Conservation (phyloP, 2,329 filamentous ascomycete species). For the Biscogniauxia sp. region DNA sequence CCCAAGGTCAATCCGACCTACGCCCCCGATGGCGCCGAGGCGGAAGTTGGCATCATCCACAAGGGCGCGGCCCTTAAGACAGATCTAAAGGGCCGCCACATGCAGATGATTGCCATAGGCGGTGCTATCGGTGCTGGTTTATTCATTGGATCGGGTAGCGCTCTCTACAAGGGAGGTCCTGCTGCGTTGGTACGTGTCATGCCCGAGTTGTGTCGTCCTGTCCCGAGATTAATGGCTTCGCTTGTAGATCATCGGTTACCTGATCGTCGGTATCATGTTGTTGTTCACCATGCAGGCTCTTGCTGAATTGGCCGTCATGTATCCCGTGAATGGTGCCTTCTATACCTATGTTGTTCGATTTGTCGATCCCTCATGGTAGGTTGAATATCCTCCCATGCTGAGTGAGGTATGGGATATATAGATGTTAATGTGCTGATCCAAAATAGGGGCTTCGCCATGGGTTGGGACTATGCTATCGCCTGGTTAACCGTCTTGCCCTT, state of each 20-base stretch:
- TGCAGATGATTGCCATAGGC: conserved; percentile 49
- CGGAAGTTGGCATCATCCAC: conserved; percentile 37
- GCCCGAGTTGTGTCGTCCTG: neutral
- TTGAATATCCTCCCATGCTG: neutral
- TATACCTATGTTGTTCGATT: conserved; percentile 61
- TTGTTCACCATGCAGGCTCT: conserved; percentile 58
- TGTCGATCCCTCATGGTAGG: conserved; percentile 55
- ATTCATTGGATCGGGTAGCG: conserved; percentile 65
- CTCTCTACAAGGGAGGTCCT: conserved; percentile 61
- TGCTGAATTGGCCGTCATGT: conserved; percentile 58
- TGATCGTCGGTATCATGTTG: conserved; percentile 57
- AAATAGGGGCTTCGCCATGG: conserved; percentile 48
- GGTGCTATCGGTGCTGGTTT: conserved; percentile 56
- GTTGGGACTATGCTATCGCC: conserved; percentile 51
- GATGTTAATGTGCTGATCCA: neutral
- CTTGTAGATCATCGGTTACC: conserved; percentile 45
- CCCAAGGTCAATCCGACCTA: conserved; percentile 15
- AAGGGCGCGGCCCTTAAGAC: conserved; percentile 34
- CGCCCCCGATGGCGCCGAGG: conserved; percentile 25
- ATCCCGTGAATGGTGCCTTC: conserved; percentile 61
- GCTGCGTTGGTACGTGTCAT: conserved; percentile 36
- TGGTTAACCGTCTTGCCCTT: conserved; percentile 52
- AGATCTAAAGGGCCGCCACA: conserved; percentile 38
- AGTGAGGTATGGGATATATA: neutral
- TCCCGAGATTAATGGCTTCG: conserved; percentile 5